Base-by-base conservation (phyloP, 176 grass and related monocot genomes). In the Saccharum spontaneum region DNA sequence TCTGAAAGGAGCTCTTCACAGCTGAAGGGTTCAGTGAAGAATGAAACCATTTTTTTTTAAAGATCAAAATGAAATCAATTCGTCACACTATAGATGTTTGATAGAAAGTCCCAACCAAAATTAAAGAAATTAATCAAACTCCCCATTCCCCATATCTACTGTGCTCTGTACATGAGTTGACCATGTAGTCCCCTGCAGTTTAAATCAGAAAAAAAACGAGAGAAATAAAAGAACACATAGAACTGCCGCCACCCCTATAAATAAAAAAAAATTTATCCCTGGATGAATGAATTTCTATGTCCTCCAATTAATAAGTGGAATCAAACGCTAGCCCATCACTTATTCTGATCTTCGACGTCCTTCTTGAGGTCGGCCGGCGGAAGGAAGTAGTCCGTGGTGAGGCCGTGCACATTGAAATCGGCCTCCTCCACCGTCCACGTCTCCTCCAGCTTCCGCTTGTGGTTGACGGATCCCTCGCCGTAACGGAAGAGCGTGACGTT, bases 371-470 rank as follows among this genome's bases (percentile, higher is more conserved):
- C 88, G 22, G 91, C 75, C 41, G 93, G 97, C 26, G 94, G 97
- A 78, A 96, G 54, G 83, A 99, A 99, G 83, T 92, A 79, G 68
- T 99, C 97, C 31, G 63, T 28, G 17, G 88, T 84, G 43, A 96
- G 82, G 4, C 94, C 97, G 52, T 83, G 68, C 45, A 99, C 76
- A 79, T 99, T 94, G 90, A 99, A 99, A 75, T 94, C 94, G 18
- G 91, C 94, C 90, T 99, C 97, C 86, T 99, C 97, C 54, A 96
- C 82, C 84, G 81, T 92, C 97, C 97, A 99, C 34, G 87, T 90
- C 91, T 99, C 97, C 87, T 96, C 85, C 82, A 99, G 94, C 81
- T 90, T 99, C 82, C 92, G 44, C 87, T 96, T 99, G 91, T 99
- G 94, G 84, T 99, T 99, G 63, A 96, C 91, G 16, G 93, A 96